A percentile compares a stretch with the other conserved stretches of the same genome.
Conservation (phyloP, 1,284 basidiomycete genomes). For the Tilletia walkeri region DNA sequence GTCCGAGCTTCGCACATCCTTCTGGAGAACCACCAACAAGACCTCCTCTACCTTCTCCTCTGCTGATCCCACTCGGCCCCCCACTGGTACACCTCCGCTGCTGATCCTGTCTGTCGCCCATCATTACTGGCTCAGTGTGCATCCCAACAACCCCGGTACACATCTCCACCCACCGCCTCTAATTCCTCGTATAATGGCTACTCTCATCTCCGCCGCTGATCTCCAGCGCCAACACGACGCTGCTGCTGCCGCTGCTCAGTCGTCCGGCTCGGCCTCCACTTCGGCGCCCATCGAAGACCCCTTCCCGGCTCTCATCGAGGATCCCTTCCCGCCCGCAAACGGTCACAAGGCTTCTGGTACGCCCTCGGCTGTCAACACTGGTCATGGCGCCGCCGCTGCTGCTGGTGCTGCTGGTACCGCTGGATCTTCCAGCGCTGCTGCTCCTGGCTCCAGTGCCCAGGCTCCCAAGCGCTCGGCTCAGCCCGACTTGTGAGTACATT, state of each 20-base stretch:
- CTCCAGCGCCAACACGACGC: constrained; percentile 43
- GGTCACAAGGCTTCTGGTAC: constrained; percentile 1
- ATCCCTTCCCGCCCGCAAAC: constrained; percentile 39
- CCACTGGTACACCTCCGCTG: too few species aligned
- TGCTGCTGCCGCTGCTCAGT: constrained; percentile 13
- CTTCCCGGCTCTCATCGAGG: constrained; percentile 47
- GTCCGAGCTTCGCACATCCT: too few species aligned
- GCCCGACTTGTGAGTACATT: constrained; percentile 30
- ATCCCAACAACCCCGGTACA: neutral
- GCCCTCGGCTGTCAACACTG: constrained; percentile 22
- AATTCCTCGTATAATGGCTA: constrained; percentile 32
- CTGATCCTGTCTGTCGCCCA: neutral
- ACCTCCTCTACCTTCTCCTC: too few species aligned
- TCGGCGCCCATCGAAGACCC: constrained; percentile 39
- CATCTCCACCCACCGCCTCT: neutral
- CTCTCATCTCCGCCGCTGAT: constrained; percentile 36
- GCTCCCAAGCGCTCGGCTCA: constrained; percentile 25
- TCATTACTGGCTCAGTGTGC: neutral
- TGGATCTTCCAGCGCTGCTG: constrained; percentile 30
- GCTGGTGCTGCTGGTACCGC: constrained; percentile 19
- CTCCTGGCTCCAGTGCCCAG: constrained; percentile 26
- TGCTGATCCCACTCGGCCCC: too few species aligned
- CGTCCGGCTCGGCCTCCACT: constrained; percentile 17
- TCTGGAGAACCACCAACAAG: too few species aligned
- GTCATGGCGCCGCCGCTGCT: constrained; percentile 19